Evolutionary conservation across 2,329 filamentous ascomycete species (phyloP).

Genomic region (Ceratocystis harringtonii): DNA sequence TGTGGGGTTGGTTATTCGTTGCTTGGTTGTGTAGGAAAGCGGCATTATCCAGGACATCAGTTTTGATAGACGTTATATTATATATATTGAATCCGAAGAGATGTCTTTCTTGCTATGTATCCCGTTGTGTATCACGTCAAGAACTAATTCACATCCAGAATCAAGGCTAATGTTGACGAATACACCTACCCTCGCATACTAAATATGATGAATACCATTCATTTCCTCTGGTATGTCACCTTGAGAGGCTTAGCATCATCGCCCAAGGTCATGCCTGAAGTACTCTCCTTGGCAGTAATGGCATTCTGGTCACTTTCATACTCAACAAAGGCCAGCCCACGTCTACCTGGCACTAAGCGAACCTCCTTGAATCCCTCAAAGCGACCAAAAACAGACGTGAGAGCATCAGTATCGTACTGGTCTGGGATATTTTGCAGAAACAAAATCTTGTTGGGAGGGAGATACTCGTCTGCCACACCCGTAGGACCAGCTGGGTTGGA

Average conservation of each 20-base stretch:
- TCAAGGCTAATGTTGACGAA: background rate
- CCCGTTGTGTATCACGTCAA: too few relatives aligned
- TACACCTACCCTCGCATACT: background rate
- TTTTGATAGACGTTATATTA: background rate
- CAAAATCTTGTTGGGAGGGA: constrained; percentile 92
- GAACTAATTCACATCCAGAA: background rate
- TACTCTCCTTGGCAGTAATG: constrained; percentile 87
- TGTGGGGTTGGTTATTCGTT: constrained; percentile 7
- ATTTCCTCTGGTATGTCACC: constrained; percentile 93
- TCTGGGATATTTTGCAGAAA: constrained; percentile 88
- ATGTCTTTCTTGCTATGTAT: background rate
- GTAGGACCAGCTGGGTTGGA: constrained; percentile 51
- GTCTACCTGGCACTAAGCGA: constrained; percentile 69
- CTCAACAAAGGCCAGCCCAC: constrained; percentile 88
- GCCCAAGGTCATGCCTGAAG: constrained; percentile 65
- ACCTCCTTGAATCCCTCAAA: constrained; percentile 95
- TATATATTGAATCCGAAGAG: background rate
- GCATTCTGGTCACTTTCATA: constrained; percentile 83
- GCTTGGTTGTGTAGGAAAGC: background rate
- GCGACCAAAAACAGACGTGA: constrained; percentile 67
- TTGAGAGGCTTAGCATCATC: constrained; percentile 56
- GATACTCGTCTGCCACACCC: constrained; percentile 90
- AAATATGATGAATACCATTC: constrained; percentile 18
- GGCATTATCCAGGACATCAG: background rate
- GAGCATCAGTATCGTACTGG: constrained; percentile 64